These are phyloP conservation scores for Fusarium albidum DNA, from an alignment of 2,329 filamentous ascomycete genomes.

Conservation along the genomic window DNA sequence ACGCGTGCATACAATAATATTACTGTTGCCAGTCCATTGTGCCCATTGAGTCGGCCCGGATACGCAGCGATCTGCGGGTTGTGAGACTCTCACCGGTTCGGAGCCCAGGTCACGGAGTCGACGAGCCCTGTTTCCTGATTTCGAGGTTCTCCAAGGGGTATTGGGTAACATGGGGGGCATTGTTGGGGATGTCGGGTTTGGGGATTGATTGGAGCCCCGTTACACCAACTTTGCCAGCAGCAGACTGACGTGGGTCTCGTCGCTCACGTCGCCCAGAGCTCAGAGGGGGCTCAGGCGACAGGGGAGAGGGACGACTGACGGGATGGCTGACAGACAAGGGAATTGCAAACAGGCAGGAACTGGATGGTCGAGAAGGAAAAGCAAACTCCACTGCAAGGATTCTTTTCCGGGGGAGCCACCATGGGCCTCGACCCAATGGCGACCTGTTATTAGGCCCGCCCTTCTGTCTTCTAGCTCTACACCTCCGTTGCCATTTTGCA, in stretches of 20 bases:
- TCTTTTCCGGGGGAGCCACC: slow-evolving; percentile 16
- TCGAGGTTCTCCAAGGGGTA: slow-evolving; percentile 4
- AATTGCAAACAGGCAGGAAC: slow-evolving; percentile 20
- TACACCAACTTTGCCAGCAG: slow-evolving; percentile 5
- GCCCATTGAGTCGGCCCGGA: slow-evolving; percentile 18
- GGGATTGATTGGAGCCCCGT: slow-evolving; percentile 8
- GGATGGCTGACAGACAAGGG: slow-evolving; percentile 20
- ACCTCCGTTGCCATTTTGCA: background rate
- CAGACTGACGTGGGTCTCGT: background rate
- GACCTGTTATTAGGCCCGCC: slow-evolving; percentile 12
- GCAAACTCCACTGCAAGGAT: slow-evolving; percentile 24
- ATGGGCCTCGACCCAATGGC: slow-evolving; percentile 2
- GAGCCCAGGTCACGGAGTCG: background rate
- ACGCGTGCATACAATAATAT: too few species aligned
- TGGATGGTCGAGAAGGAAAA: slow-evolving; percentile 12
- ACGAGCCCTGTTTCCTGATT: background rate
- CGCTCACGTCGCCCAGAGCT: slow-evolving; percentile 1
- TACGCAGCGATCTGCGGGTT: slow-evolving; percentile 6
- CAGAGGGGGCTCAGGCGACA: too few species aligned
- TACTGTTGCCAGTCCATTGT: slow-evolving; percentile 5
- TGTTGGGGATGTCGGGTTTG: slow-evolving; percentile 12
- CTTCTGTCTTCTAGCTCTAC: slow-evolving; percentile 2
- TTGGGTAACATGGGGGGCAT: slow-evolving; percentile 5
- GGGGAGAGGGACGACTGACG: slow-evolving; percentile 4
- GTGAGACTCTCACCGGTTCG: slow-evolving; percentile 5